phyloP scores from a whole-genome alignment of 805 yeast species.

The Wickerhamiella kazuoi region DNA sequence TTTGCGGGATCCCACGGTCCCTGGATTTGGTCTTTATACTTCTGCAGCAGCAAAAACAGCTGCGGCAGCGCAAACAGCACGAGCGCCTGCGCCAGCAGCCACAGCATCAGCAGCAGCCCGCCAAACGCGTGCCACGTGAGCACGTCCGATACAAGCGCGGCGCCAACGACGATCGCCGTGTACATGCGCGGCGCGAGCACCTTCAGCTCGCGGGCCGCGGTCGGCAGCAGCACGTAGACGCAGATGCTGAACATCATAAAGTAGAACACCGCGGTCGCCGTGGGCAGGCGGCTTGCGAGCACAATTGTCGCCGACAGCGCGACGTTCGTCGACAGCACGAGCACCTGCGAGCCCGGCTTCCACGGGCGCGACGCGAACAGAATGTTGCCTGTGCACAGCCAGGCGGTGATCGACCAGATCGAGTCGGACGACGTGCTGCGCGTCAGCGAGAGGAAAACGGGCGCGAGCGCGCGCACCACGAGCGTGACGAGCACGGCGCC shows the following conservation, averaged over 20 bases:
- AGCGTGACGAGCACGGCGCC: conserved; percentile 54
- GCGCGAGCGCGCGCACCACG: conserved; percentile 62
- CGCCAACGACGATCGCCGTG: conserved; percentile 14
- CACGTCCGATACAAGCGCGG: conserved; percentile 10
- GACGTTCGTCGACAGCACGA: conserved; percentile 60
- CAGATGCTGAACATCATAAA: conserved; percentile 62
- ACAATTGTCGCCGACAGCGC: conserved; percentile 77
- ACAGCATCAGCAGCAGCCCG: conserved; percentile 25
- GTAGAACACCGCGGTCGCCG: conserved; percentile 64
- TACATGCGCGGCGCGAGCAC: conserved; percentile 18
- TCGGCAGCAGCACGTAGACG: conserved; percentile 54
- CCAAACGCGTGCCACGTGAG: conserved; percentile 19
- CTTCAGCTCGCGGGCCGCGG: conserved; percentile 45
- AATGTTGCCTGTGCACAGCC: conserved; percentile 57
- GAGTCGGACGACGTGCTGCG: conserved; percentile 84
- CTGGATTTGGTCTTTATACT: conserved; percentile 65
- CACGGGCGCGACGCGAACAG: conserved; percentile 50
- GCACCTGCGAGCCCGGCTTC: conserved; percentile 25
- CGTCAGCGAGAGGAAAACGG: conserved; percentile 75
- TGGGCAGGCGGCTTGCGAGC: conserved; percentile 65
- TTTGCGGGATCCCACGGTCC: conserved; percentile 91
- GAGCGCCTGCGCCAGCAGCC: conserved; percentile 32
- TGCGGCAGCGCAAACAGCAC: conserved; percentile 46
- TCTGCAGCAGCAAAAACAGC: conserved; percentile 53
- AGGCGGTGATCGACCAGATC: conserved; percentile 78